phyloP scores from a whole-genome alignment of 2,329 filamentous ascomycete species.

The Trichoderma sp. region DNA sequence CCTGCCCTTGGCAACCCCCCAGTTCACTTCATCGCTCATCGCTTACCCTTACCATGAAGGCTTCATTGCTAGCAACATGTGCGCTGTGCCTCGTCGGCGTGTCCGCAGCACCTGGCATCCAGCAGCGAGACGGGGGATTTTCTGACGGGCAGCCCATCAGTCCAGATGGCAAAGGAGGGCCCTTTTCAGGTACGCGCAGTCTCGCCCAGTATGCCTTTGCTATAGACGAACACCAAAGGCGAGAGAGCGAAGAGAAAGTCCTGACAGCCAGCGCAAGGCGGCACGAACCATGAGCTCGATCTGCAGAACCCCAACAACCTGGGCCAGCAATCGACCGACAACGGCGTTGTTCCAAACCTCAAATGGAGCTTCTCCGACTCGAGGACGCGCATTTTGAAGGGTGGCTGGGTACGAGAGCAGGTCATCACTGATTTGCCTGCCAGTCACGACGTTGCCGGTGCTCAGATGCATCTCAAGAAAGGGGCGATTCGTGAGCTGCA shows the following conservation, averaged over 20 bases:
- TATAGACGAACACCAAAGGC: no score
- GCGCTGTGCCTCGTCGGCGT: constrained; percentile 28
- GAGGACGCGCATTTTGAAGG: constrained; percentile 62
- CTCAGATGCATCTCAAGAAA: constrained; percentile 69
- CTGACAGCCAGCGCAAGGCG: constrained; percentile 49
- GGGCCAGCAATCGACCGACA: constrained; percentile 62
- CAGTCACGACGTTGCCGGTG: constrained; percentile 67
- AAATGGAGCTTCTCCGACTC: constrained; percentile 73
- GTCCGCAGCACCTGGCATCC: constrained; percentile 32
- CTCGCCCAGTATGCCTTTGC: neutral
- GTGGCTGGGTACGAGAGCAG: constrained; percentile 68
- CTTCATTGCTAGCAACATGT: constrained; percentile 17
- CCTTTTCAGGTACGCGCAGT: constrained; percentile 54
- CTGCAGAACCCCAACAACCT: constrained; percentile 66
- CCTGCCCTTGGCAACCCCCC: neutral
- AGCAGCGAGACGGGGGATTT: constrained; percentile 42
- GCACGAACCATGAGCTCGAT: constrained; percentile 64
- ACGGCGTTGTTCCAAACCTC: constrained; percentile 65
- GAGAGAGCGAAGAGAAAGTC: neutral
- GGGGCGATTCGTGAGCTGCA: constrained; percentile 67
- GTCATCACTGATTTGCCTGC: constrained; percentile 67
- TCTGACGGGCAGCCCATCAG: constrained; percentile 59
- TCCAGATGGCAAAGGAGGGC: constrained; percentile 59
- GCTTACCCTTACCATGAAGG: constrained; percentile 27
- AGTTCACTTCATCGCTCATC: neutral